A percentile compares a stretch with the other conserved stretches of the same genome.
Evolutionary conservation across 305 asterid genomes (phyloP).

Genomic region (Galium porrigens): DNA sequence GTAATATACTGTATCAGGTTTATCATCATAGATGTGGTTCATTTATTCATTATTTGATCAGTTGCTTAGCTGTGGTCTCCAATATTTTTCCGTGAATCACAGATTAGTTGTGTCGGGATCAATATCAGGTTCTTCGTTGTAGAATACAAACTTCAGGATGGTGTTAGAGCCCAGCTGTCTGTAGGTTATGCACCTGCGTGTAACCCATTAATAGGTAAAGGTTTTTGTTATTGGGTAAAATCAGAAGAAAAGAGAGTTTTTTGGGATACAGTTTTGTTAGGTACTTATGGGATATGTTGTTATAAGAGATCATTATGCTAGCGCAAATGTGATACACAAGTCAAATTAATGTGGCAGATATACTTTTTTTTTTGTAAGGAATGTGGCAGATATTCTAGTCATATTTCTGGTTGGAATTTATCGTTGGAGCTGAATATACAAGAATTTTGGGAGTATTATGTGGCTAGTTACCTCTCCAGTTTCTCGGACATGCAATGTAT

Average conservation of each 20-base stretch:
- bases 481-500: not conserved
- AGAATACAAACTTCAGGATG: constrained; percentile 4
- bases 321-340: not conserved
- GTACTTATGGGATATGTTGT: not conserved
- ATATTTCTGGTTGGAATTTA: not conserved
- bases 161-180: not conserved
- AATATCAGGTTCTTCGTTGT: constrained; percentile 2
- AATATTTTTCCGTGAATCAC: constrained; percentile 11
- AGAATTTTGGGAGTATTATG: not conserved
- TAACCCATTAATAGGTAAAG: not conserved
- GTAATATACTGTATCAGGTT: constrained; percentile 6
- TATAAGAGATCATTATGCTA: not conserved
- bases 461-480: not conserved
- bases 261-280: constrained; percentile 2
- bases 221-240: not conserved
- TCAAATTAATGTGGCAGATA: not conserved
- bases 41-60: constrained; percentile 34
- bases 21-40: constrained; percentile 19
- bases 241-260: not conserved
- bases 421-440: constrained; percentile 3
- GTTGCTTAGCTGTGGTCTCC: constrained; percentile 48
- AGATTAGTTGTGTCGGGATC: constrained; percentile 6
- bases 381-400: not conserved
- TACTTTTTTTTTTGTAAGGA: no score
- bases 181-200: not conserved